A percentile compares a stretch with the other conserved stretches of the same genome.
Evolutionary conservation across 495 filamentous ascomycete genomes (phyloP).

Genomic region (Acidiella bohemica): DNA sequence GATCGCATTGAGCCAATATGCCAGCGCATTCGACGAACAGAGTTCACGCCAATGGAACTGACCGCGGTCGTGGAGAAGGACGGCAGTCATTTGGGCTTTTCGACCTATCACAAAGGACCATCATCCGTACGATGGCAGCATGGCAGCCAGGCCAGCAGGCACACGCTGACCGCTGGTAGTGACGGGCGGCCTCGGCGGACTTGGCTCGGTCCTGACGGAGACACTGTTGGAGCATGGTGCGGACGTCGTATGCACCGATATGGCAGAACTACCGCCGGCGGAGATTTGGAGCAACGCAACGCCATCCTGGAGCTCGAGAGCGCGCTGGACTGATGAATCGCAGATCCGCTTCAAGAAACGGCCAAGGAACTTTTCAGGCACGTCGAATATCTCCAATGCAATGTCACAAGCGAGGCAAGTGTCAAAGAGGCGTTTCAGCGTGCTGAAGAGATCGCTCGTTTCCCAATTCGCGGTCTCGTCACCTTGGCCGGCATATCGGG

Average conservation of each 20-base stretch:
- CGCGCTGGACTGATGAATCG: neutral
- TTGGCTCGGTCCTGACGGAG: neutral
- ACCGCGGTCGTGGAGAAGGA: too few species aligned
- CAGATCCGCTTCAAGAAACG: neutral
- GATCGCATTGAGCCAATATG: too few species aligned
- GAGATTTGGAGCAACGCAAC: neutral
- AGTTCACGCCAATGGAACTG: too few species aligned
- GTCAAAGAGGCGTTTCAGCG: neutral
- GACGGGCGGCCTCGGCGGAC: constrained; percentile 2
- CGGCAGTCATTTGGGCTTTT: too few species aligned
- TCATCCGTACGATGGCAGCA: neutral
- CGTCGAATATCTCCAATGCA: neutral
- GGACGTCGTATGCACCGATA: constrained; percentile 1
- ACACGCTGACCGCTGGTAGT: neutral
- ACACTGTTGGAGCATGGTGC: constrained; percentile 1
- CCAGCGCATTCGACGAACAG: too few species aligned
- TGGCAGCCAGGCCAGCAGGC: neutral
- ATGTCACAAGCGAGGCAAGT: constrained; percentile 3
- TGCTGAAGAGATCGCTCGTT: neutral
- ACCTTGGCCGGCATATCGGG: constrained; percentile 12
- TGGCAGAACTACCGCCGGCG: neutral
- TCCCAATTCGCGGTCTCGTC: constrained; percentile 14
- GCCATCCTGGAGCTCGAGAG: neutral
- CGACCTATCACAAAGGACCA: neutral
- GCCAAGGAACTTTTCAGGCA: neutral